Base-by-base conservation (phyloP, 768 basidiomycete species). In the Collybia sp. region DNA sequence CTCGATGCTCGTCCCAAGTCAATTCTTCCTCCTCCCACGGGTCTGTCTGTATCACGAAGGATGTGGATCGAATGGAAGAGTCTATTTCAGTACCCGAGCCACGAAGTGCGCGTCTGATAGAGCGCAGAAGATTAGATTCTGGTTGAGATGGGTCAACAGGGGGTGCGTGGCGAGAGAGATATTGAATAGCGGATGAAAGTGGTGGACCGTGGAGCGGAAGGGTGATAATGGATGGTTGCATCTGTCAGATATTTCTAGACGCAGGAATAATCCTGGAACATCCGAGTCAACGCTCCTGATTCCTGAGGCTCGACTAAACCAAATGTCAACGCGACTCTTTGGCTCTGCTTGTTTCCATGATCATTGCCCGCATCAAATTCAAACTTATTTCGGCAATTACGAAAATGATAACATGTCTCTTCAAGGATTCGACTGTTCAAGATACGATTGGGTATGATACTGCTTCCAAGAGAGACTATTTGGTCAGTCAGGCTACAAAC, bases 1-100 rank as follows among this genome's bases (percentile, higher is more conserved):
- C 86, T 12, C 73, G 76, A 46, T 71, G 68, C 17, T 73, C 68
- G 52, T 85, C 78, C 90, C 89, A 92, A 12, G 76, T 68, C 12
- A 92, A 66, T 53, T 90, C 83, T 47, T 81, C 74, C 47, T 80
- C 82, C n/a, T 70, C 71, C 52, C 65, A 65, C 5, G 67, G 57
- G 12, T 75, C 70, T 5, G 59, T 65, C 20, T 58, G 64, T 34
- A 67, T 63, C 32, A 66, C 59, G 43, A 74, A 72, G 15, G 65
- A 63, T 3, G 70, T 64, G 5, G 68, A 69, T 41, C 75, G 72
- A 31, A 76, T 66, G 10, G 70, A 52, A 36, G 69, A 64, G 44
- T 68, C 55, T 32, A 64, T 59, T 38, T 70, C 69, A 30, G 73
- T 68, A 34, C 73, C 69, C 13, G 75, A 68, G 39, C 82, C 82